phyloP scores from a whole-genome alignment of 1,284 basidiomycete species.

The Leccinum colubrinum region DNA sequence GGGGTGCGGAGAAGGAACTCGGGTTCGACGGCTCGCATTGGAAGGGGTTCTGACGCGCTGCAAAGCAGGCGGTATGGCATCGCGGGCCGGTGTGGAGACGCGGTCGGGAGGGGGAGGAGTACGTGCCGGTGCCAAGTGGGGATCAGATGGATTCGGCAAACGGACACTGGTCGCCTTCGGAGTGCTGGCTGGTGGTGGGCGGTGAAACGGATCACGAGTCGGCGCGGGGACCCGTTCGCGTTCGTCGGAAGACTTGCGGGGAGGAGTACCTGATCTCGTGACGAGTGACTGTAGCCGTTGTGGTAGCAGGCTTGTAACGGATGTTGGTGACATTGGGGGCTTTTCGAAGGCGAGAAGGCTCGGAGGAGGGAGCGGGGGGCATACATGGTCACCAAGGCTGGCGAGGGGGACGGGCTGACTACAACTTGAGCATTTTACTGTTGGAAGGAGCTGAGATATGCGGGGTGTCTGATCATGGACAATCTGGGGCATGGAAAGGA shows the following conservation, averaged over 20 bases:
- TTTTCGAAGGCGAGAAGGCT: conserved; percentile 28
- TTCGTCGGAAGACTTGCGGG: conserved; percentile 10
- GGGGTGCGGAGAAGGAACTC: conserved; percentile 10
- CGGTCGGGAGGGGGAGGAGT: conserved; percentile 17
- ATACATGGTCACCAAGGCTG: conserved; percentile 74
- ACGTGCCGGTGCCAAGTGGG: conserved; percentile 2
- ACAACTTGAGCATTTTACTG: conserved; percentile 83
- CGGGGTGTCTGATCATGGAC: conserved; percentile 38
- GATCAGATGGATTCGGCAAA: conserved; percentile 10
- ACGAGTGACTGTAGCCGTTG: conserved; percentile 38
- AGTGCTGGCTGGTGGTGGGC: conserved; percentile 14
- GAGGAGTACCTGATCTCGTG: conserved; percentile 18
- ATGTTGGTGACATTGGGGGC: conserved; percentile 35
- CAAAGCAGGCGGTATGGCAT: conserved; percentile 13
- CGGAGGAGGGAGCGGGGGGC: conserved; percentile 48
- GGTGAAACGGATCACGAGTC: conserved; percentile 30
- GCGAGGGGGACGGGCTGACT: conserved; percentile 63
- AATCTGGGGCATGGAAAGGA: conserved; percentile 42
- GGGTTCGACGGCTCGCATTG: conserved; percentile 8
- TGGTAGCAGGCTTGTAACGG: conserved; percentile 34
- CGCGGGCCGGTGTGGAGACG: conserved; percentile 19
- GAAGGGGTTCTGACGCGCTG: conserved; percentile 21
- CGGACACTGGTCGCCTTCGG: conserved; percentile 5
- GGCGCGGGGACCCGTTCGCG: conserved; percentile 8
- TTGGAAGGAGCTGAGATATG: conserved; percentile 76